Percentiles rank a stretch among this genome's conserved stretches.
Evolutionary conservation across 2,329 filamentous ascomycete genomes (phyloP).

Genomic region (Laburnicola sp.): DNA sequence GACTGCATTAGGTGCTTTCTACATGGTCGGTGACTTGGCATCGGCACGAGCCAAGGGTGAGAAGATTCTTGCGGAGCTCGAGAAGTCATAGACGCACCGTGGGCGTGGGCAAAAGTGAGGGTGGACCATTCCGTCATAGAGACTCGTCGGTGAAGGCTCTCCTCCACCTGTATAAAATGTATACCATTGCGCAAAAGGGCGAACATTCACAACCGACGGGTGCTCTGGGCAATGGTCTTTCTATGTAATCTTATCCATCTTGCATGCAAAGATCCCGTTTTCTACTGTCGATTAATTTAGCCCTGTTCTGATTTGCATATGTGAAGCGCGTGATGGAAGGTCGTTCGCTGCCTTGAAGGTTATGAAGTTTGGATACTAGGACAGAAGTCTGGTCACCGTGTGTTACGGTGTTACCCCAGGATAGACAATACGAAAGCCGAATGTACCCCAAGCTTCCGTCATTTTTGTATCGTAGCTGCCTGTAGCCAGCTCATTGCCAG

Average conservation of each 20-base stretch:
- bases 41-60: slow-evolving; percentile 95
- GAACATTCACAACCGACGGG: slow-evolving; percentile 33
- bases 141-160: slow-evolving; percentile 39
- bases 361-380: too few species aligned
- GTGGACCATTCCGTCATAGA: slow-evolving; percentile 37
- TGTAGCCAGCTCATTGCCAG: too few species aligned
- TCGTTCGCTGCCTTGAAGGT: too few species aligned
- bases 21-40: slow-evolving; percentile 97
- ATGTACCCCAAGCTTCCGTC: too few species aligned
- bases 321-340: too few species aligned
- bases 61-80: slow-evolving; percentile 98
- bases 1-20: slow-evolving; percentile 65
- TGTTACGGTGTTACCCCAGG: too few species aligned
- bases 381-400: too few species aligned
- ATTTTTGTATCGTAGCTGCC: too few species aligned
- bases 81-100: slow-evolving; percentile 51
- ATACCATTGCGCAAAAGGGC: slow-evolving; percentile 37
- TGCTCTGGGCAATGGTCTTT: slow-evolving; percentile 41
- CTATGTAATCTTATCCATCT: slow-evolving; percentile 45
- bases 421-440: too few species aligned
- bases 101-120: slow-evolving; percentile 39
- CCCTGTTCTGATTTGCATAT: slow-evolving; percentile 4
- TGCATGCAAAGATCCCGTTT: slow-evolving; percentile 44
- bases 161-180: slow-evolving; percentile 44
- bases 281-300: slow-evolving; percentile 19